Evolutionary conservation across 371 early-diverging fungal genomes (phyloP), one percentile per base, ranked within the genome.

Genomic region (Mucor racemosus): DNA sequence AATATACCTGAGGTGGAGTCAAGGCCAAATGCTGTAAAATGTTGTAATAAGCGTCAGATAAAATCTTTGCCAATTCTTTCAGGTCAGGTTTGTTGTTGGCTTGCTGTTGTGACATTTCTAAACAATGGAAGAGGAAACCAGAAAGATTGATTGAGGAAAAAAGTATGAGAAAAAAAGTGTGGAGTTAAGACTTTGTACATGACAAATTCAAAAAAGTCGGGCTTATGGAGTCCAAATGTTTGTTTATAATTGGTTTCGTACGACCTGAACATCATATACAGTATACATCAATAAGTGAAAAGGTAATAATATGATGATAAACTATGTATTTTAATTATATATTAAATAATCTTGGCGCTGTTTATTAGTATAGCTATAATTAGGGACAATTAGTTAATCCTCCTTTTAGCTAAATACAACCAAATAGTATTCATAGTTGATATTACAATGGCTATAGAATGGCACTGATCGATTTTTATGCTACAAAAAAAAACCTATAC

Each of bases 1-100:
- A 26, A 38, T 11, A 50, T 74, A 78, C 81, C 42, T 50, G 33
- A 31, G 73, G 58, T 26, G 67, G 57, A 17, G 59, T 38, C 9
- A 66, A 62, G 5, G 76, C 66, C 4, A 64, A 33, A 44, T 78
- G 48, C 55, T 81, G 77, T 40, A 77, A 46, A 44, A 77, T 14
- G 26, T 69, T 58, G 41, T 78, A 73, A 46, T 80, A 82, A 57
- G 79, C 74, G 39, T 76, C 72, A 1, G 79, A 80, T 11, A 82
- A 60, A 10, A 62, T 73, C 48, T 68, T 73, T 39, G 80, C 77
- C 42, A 78, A 48, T 50, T 72, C 65, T 62, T 78, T 78, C 21
- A 82, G 33, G 56, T 80, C 76, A 14, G 67, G 50, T 34, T 65
- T 48, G 39, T 48, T 34, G 33, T 65, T 36, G 42, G 50, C 8